phyloP scores from a whole-genome alignment of 148 eudicot species.

The Camellia granthamiana region DNA sequence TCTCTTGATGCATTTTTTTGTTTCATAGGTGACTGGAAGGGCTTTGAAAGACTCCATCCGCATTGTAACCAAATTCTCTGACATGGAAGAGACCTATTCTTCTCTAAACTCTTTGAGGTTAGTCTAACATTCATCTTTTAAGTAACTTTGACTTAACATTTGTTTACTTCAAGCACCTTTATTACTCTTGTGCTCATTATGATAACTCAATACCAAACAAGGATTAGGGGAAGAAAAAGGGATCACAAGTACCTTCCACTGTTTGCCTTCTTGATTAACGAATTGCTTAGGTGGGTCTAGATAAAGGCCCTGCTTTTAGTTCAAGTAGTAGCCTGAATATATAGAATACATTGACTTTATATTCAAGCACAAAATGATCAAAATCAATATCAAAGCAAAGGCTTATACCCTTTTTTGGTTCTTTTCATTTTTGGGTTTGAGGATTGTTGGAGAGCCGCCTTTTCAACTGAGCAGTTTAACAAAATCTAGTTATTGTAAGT shows the following conservation, averaged over 20 bases:
- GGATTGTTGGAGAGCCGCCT: neutral
- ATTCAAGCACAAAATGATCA: neutral
- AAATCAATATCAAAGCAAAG: neutral
- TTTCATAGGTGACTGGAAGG: conserved; percentile 77
- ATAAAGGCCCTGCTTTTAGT: neutral
- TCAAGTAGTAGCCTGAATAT: neutral
- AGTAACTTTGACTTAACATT: neutral
- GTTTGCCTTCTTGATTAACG: neutral
- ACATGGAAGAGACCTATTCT: conserved; percentile 68
- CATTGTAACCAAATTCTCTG: conserved; percentile 66
- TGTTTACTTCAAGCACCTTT: conserved; percentile 4
- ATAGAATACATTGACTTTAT: neutral
- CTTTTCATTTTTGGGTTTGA: neutral
- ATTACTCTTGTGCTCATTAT: neutral
- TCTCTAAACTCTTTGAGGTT: conserved; percentile 64
- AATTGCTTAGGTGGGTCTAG: neutral
- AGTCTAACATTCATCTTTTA: conserved; percentile 10
- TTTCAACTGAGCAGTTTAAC: neutral
- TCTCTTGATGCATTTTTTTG: too few relatives aligned
- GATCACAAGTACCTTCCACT: neutral
- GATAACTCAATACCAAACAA: conserved; percentile 1
- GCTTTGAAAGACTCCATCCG: conserved; percentile 85
- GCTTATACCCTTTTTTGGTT: too few relatives aligned
- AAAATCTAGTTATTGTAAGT: neutral
- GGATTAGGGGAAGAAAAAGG: neutral